These are phyloP conservation scores for Naganishia kalamii DNA, from an alignment of 768 basidiomycete species.

Conservation along the genomic window DNA sequence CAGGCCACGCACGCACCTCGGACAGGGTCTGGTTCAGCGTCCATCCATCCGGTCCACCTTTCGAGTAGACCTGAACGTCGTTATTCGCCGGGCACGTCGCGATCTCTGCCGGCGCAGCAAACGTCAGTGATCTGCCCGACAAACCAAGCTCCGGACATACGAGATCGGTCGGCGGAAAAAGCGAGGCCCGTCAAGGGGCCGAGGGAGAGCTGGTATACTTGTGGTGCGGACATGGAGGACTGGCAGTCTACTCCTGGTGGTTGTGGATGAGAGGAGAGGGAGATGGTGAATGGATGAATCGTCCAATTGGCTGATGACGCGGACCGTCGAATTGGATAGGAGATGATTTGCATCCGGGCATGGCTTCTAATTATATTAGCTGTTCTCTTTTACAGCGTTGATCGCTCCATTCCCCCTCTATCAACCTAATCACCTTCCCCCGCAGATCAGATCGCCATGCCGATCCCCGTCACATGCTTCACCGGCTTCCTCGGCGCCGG, in stretches of 20 bases:
- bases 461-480: conserved; percentile 84
- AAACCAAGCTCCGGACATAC: conserved; percentile 52
- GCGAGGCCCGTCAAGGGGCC: conserved; percentile 80
- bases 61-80: conserved; percentile 71
- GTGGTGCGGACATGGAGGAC: conserved; percentile 76
- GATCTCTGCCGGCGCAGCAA: conserved; percentile 57
- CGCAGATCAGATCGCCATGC: neutral
- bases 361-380: neutral
- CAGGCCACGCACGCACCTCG: conserved; percentile 56
- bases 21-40: conserved; percentile 63
- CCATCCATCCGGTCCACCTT: conserved; percentile 34
- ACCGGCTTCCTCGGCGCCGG: conserved; percentile 69
- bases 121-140: neutral
- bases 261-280: neutral
- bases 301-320: neutral
- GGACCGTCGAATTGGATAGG: neutral
- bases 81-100: conserved; percentile 85
- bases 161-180: conserved; percentile 78
- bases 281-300: neutral
- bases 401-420: neutral
- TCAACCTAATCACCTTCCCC: neutral
- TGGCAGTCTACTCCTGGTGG: conserved; percentile 65
- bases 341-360: neutral
- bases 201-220: conserved; percentile 71
- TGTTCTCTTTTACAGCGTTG: too few species aligned